Conservation (phyloP, 208 protist genomes). For the Acanthamoeba divionensis region DNA sequence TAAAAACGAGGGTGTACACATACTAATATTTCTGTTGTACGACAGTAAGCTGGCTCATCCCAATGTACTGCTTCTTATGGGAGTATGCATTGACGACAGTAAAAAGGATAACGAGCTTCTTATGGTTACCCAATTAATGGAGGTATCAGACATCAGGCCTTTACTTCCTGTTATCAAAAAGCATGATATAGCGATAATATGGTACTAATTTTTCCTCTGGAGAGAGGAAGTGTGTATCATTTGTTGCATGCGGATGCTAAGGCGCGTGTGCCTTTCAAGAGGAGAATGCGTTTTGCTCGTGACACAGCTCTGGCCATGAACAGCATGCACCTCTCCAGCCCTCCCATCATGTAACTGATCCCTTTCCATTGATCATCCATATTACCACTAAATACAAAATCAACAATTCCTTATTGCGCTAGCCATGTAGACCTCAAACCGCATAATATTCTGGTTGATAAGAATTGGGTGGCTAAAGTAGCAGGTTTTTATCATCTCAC, state of each 20-base stretch:
- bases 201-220: background rate
- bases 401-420: background rate
- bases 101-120: background rate
- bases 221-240: background rate
- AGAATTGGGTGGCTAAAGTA: conserved; percentile 38
- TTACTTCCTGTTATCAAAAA: background rate
- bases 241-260: conserved; percentile 31
- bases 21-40: background rate
- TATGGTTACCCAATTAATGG: conserved; percentile 49
- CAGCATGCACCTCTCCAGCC: conserved; percentile 40
- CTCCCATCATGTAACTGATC: conserved; percentile 12
- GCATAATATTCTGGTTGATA: conserved; percentile 36
- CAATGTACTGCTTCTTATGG: conserved; percentile 37
- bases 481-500: too few species aligned
- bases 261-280: conserved; percentile 32
- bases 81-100: conserved; percentile 7
- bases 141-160: background rate
- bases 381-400: background rate
- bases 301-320: conserved; percentile 43
- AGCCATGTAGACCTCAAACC: conserved; percentile 39
- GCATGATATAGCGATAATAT: background rate
- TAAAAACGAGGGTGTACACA: background rate
- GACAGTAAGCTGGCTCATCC: conserved; percentile 1
- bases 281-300: conserved; percentile 16
- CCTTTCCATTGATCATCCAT: background rate